phyloP scores from a whole-genome alignment of 2,329 filamentous ascomycete species.

The Plenodomus tracheiphilus region DNA sequence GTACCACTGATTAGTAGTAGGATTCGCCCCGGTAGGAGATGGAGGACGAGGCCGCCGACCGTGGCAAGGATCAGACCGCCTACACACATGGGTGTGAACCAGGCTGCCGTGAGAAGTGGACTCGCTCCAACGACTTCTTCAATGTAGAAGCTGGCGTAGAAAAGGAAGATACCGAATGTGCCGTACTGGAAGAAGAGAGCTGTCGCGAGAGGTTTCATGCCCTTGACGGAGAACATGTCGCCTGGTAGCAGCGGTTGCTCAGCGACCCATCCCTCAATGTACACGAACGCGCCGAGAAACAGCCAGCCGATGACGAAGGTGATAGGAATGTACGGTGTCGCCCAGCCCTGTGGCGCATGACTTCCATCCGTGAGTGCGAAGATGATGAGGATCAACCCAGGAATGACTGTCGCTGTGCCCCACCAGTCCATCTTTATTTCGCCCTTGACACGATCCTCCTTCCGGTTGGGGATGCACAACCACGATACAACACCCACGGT shows the following conservation, averaged over 20 bases:
- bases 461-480: slow-evolving; percentile 33
- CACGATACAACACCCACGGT: slow-evolving; percentile 34
- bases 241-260: slow-evolving; percentile 69
- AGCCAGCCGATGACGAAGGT: slow-evolving; percentile 66
- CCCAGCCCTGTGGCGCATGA: slow-evolving; percentile 70
- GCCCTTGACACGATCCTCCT: slow-evolving; percentile 10
- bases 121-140: slow-evolving; percentile 33
- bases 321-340: slow-evolving; percentile 71
- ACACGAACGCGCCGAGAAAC: slow-evolving; percentile 63
- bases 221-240: slow-evolving; percentile 70
- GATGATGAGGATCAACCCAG: slow-evolving; percentile 69
- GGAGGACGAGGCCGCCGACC: slow-evolving; percentile 39
- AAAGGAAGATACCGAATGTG: slow-evolving; percentile 43
- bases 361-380: slow-evolving; percentile 75
- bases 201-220: slow-evolving; percentile 56
- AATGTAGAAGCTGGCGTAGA: slow-evolving; percentile 46
- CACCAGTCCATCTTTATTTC: slow-evolving; percentile 44
- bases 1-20: slow-evolving; percentile 36
- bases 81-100: slow-evolving; percentile 43
- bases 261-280: slow-evolving; percentile 73
- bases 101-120: slow-evolving; percentile 38
- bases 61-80: slow-evolving; percentile 42
- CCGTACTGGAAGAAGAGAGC: slow-evolving; percentile 52
- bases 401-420: slow-evolving; percentile 40
- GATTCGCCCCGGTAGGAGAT: slow-evolving; percentile 40